Percentiles rank a stretch among this genome's conserved stretches.
These are phyloP conservation scores for Podila epigama DNA, from an alignment of 192 early-diverging fungal genomes.

Conservation along the genomic window DNA sequence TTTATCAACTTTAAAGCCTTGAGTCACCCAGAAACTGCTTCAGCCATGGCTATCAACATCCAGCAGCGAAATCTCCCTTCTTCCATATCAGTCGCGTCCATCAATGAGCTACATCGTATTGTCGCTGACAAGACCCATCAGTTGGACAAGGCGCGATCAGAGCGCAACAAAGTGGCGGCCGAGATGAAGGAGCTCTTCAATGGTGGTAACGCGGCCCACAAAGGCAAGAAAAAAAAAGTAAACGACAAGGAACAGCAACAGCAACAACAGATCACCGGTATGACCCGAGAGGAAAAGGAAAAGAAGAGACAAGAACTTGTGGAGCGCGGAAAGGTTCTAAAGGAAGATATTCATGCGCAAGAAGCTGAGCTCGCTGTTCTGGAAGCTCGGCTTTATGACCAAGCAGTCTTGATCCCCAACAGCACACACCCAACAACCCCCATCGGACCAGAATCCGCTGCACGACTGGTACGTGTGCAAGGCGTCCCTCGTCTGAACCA, in stretches of 20 bases:
- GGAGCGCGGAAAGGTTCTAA: conserved; percentile 63
- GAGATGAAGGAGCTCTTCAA: conserved; percentile 36
- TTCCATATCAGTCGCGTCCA: conserved; percentile 49
- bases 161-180: conserved; percentile 54
- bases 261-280: not conserved
- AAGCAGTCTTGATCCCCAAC: conserved; percentile 82
- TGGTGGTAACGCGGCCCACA: not conserved
- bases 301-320: conserved; percentile 34
- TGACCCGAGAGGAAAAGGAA: conserved; percentile 11
- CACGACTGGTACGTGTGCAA: conserved; percentile 59
- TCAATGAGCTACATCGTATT: conserved; percentile 60
- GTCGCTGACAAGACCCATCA: conserved; percentile 47
- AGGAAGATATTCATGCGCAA: conserved; percentile 60
- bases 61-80: conserved; percentile 60
- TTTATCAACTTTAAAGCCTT: conserved; percentile 70
- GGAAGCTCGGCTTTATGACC: conserved; percentile 62
- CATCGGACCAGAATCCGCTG: conserved; percentile 76
- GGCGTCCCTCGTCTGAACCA: conserved; percentile 44
- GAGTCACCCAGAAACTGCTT: conserved; percentile 53
- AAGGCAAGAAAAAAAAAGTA: conserved; percentile 10
- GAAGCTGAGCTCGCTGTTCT: conserved; percentile 57
- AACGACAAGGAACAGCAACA: not conserved
- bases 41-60: conserved; percentile 53
- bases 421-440: conserved; percentile 75
- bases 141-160: conserved; percentile 56